phyloP scores from a whole-genome alignment of 1,284 basidiomycete species.

The Singerocomus rubriflavus region DNA sequence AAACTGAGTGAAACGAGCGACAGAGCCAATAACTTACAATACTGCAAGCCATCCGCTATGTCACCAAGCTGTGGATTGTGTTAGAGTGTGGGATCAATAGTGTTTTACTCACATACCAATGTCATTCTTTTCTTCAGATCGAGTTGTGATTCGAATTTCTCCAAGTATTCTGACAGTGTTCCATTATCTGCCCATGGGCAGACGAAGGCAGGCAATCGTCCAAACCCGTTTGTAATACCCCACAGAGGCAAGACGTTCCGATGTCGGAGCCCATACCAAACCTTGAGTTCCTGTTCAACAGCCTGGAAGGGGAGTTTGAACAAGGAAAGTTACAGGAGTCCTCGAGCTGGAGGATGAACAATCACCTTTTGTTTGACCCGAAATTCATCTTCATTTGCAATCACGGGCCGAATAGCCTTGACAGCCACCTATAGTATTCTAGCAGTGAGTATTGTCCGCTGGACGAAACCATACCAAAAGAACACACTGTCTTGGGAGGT shows the following conservation, averaged over 20 bases:
- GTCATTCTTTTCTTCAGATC: constrained; percentile 15
- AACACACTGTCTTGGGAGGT: constrained; percentile 14
- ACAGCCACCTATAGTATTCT: constrained; percentile 36
- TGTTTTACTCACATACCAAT: constrained; percentile 12
- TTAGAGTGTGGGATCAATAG: background rate
- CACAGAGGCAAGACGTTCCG: constrained; percentile 40
- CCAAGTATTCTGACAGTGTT: constrained; percentile 43
- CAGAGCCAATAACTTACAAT: constrained; percentile 15
- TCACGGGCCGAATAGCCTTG: constrained; percentile 40
- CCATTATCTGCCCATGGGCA: constrained; percentile 50
- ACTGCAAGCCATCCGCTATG: constrained; percentile 21
- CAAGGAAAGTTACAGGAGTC: background rate
- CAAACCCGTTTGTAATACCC: constrained; percentile 40
- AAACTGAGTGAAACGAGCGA: background rate
- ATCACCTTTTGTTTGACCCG: constrained; percentile 34
- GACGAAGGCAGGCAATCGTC: constrained; percentile 42
- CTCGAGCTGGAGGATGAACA: background rate
- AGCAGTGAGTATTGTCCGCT: background rate
- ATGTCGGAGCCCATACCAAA: constrained; percentile 43
- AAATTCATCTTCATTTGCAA: constrained; percentile 28
- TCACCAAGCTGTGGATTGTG: constrained; percentile 20
- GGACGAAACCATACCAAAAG: background rate
- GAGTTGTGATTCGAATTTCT: constrained; percentile 19
- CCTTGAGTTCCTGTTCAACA: constrained; percentile 37
- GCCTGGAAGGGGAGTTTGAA: constrained; percentile 24